phyloP scores from a whole-genome alignment of 2,329 filamentous ascomycete genomes.

The Cladobotryum mycophilum region DNA sequence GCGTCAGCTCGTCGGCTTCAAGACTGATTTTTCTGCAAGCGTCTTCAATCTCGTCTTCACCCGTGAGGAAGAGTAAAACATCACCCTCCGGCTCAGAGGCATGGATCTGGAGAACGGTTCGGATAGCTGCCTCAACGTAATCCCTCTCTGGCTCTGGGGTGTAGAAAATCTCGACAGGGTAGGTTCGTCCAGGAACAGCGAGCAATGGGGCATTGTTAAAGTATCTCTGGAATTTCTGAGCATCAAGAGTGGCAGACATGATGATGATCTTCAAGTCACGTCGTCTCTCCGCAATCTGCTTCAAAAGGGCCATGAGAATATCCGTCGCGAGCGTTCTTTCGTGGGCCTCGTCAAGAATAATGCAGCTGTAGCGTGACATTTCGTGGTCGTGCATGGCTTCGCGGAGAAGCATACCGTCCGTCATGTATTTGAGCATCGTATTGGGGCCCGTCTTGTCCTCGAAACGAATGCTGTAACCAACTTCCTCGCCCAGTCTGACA shows the following conservation, averaged over 20 bases:
- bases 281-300: conserved; percentile 76
- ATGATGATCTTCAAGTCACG: conserved; percentile 96
- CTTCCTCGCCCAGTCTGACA: conserved; percentile 84
- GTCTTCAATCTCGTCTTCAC: conserved; percentile 98
- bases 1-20: conserved; percentile 84
- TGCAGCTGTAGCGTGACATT: conserved; percentile 88
- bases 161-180: conserved; percentile 98
- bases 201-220: conserved; percentile 92
- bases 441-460: conserved; percentile 86
- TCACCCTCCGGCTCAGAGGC: conserved; percentile 88
- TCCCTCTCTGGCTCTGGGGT: conserved; percentile 93
- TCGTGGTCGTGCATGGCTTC: conserved; percentile 96
- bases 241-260: conserved; percentile 97
- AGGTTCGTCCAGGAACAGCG: conserved; percentile 88
- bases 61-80: conserved; percentile 88
- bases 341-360: conserved; percentile 98
- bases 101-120: conserved; percentile 95
- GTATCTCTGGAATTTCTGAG: conserved; percentile 95
- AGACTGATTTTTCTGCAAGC: conserved; percentile 85
- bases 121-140: conserved; percentile 90
- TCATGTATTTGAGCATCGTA: conserved; percentile 99
- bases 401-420: conserved; percentile 93
- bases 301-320: conserved; percentile 93
- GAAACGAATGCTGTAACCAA: conserved; percentile 98
- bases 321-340: conserved; percentile 95